Conservation (phyloP, 345 rosid genomes). For the Eucalyptus pumila region DNA sequence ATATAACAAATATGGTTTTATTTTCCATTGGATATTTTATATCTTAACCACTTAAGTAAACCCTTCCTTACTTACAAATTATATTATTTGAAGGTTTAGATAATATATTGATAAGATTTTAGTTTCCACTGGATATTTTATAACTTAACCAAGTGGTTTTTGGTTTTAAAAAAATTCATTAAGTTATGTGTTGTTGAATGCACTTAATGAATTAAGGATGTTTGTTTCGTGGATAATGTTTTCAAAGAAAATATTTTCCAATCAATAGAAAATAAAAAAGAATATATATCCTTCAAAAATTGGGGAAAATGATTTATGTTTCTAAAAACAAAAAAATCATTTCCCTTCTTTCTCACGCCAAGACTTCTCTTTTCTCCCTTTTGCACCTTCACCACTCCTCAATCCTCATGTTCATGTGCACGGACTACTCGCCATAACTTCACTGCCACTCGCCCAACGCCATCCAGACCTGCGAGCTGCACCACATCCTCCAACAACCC, state of each 20-base stretch:
- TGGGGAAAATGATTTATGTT: no score
- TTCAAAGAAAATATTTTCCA: no score
- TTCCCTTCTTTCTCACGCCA: not conserved
- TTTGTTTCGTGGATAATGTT: fast-evolving
- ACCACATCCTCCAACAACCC: not conserved
- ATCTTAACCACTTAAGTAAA: not conserved
- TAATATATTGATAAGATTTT: not conserved
- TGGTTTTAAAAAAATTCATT: not conserved
- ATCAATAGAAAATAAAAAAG: no score
- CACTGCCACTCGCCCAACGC: not conserved
- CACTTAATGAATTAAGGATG: not conserved
- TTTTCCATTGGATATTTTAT: not conserved
- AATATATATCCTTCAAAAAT: not conserved
- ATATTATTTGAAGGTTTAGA: not conserved
- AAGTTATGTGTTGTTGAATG: not conserved
- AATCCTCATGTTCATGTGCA: not conserved
- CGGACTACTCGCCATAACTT: not conserved
- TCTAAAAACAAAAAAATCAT: fast-evolving
- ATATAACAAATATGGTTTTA: not conserved
- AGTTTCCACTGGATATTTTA: not conserved
- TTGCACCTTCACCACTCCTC: not conserved
- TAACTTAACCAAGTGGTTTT: not conserved
- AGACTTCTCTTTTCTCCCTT: not conserved
- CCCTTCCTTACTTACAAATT: not conserved
- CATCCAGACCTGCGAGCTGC: not conserved